Conservation (phyloP, 2,329 filamentous ascomycete species). For the Fulvia fulva region DNA sequence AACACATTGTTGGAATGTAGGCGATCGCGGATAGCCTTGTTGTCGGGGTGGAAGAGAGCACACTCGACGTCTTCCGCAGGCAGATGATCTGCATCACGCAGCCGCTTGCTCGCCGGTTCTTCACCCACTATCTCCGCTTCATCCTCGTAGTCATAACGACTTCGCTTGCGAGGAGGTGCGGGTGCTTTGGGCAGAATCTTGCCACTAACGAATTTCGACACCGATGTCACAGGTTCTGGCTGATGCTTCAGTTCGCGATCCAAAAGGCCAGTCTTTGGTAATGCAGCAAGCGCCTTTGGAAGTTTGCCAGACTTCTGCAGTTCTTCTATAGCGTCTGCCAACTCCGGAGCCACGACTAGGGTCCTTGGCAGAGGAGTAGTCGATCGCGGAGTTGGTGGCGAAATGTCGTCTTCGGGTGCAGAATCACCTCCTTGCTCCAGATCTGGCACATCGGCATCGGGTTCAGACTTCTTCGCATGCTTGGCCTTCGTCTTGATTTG, state of each 20-base stretch:
- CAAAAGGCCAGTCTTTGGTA: conserved; percentile 25
- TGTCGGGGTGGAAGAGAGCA: conserved; percentile 83
- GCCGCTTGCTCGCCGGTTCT: conserved; percentile 36
- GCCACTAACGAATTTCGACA: conserved; percentile 82
- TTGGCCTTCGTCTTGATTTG: conserved; percentile 60
- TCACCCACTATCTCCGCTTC: conserved; percentile 49
- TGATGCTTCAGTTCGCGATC: conserved; percentile 7
- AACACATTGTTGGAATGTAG: conserved; percentile 91
- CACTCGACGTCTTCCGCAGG: conserved; percentile 70
- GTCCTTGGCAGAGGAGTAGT: conserved; percentile 13
- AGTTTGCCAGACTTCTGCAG: conserved; percentile 28
- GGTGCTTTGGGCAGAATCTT: conserved; percentile 67
- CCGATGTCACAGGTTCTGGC: conserved; percentile 37
- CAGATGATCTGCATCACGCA: conserved; percentile 46
- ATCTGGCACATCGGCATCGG: conserved; percentile 24
- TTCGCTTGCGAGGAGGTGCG: conserved; percentile 68
- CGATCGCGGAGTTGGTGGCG: conserved; percentile 26
- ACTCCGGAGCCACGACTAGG: conserved; percentile 29
- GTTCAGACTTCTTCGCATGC: conserved; percentile 14
- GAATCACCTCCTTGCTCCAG: conserved; percentile 30
- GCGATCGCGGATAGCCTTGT: conserved; percentile 83
- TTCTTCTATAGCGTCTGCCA: conserved; percentile 22
- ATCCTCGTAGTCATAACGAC: conserved; percentile 75
- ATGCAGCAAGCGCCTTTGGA: conserved; percentile 24
- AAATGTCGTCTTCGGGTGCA: conserved; percentile 29